phyloP scores from a whole-genome alignment of 192 early-diverging fungal species.

The Entrophospora sp. region DNA sequence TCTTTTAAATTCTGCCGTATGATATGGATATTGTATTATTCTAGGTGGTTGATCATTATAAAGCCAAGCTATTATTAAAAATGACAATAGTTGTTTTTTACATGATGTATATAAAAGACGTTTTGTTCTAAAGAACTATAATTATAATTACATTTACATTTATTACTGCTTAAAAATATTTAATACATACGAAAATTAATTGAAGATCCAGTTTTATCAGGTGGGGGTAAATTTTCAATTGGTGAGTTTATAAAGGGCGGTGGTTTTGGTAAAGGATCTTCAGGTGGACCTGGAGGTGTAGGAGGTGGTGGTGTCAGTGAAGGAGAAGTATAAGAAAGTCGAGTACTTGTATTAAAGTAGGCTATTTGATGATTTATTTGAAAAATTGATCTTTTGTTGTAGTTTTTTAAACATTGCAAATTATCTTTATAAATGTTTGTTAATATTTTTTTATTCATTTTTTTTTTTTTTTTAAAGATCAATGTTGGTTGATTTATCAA shows the following conservation, averaged over 20 bases:
- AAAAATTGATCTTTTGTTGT: no score
- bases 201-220: background rate
- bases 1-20: background rate
- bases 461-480: no score
- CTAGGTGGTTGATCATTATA: conserved; percentile 17
- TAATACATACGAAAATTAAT: conserved; percentile 15
- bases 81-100: no score
- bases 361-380: no score
- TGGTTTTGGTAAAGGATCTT: background rate
- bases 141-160: background rate
- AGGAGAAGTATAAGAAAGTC: no score
- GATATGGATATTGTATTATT: conserved; percentile 32
- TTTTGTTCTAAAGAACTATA: background rate
- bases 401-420: no score
- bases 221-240: background rate
- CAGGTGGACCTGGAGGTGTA: background rate
- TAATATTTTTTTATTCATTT: no score
- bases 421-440: no score
- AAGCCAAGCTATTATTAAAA: conserved; percentile 1
- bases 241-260: background rate
- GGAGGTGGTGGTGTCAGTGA: background rate
- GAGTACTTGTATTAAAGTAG: no score
- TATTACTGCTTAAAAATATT: background rate
- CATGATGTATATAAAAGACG: background rate
- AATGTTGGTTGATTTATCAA: no score